phyloP scores from a whole-genome alignment of 805 yeast species.

The Crinitomyces ghanaensis region DNA sequence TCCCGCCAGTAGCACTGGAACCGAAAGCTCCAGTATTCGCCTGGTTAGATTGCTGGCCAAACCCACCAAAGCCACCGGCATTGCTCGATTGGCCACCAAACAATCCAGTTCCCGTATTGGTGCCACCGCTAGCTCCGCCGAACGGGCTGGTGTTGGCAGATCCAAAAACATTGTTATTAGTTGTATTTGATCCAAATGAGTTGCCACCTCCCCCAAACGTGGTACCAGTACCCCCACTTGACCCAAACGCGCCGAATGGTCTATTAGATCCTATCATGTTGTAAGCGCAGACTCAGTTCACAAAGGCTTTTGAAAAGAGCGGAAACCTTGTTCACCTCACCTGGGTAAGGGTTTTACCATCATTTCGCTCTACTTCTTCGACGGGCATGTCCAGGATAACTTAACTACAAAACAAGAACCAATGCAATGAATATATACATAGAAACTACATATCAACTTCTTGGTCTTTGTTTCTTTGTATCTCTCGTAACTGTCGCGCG shows the following conservation, averaged over 20 bases:
- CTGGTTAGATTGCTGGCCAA: constrained; percentile 21
- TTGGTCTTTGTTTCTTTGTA: constrained; percentile 10
- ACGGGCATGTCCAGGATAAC: too few species aligned
- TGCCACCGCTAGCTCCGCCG: constrained; percentile 27
- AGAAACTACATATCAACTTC: constrained; percentile 1
- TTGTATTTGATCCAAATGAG: constrained; percentile 5
- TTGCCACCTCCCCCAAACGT: constrained; percentile 9
- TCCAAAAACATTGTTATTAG: constrained; percentile 21
- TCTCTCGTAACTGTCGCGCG: constrained; percentile 17
- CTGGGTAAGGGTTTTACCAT: too few species aligned
- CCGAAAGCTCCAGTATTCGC: constrained; percentile 11
- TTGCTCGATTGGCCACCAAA: constrained; percentile 28
- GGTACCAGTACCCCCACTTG: constrained; percentile 12
- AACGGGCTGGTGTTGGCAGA: constrained; percentile 25
- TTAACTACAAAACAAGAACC: too few species aligned
- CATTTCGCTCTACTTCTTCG: too few species aligned
- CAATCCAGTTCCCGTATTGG: constrained; percentile 25
- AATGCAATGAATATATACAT: too few species aligned
- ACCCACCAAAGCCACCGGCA: too few species aligned
- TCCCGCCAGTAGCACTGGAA: constrained; percentile 16
- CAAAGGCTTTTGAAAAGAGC: too few species aligned
- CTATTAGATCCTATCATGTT: constrained; percentile 18
- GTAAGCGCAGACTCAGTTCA: too few species aligned
- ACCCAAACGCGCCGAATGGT: constrained; percentile 23
- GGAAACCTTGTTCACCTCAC: too few species aligned